Evolutionary conservation across 2,329 filamentous ascomycete genomes (phyloP).

Genomic region (Cladophialophora chaetospira): DNA sequence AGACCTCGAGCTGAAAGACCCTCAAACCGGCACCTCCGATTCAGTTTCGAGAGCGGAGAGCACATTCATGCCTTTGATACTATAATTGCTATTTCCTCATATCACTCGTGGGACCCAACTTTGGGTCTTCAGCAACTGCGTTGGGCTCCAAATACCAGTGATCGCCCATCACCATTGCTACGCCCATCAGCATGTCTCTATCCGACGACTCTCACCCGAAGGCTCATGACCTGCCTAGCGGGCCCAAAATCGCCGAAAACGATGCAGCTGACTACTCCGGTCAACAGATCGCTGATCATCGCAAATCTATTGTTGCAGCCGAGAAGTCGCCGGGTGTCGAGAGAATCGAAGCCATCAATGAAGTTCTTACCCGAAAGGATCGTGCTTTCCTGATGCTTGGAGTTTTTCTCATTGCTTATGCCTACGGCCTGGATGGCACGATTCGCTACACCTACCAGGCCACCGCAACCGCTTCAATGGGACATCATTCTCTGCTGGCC

Average conservation of each 20-base stretch:
- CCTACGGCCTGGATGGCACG: slow-evolving; percentile 46
- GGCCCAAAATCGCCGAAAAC: slow-evolving; percentile 9
- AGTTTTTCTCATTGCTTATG: slow-evolving; percentile 65
- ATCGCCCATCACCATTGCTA: neutral
- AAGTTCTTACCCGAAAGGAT: slow-evolving; percentile 55
- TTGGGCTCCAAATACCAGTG: too few species aligned
- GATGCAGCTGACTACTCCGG: neutral
- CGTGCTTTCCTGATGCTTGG: slow-evolving; percentile 61
- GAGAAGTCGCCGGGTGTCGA: slow-evolving; percentile 55
- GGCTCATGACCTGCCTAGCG: neutral
- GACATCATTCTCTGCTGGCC: slow-evolving; percentile 57
- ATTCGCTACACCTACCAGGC: slow-evolving; percentile 42
- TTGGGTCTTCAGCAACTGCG: too few species aligned
- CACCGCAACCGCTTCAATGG: slow-evolving; percentile 56
- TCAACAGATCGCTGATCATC: slow-evolving; percentile 10
- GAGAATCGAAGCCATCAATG: slow-evolving; percentile 60
- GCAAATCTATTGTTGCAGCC: slow-evolving; percentile 31
- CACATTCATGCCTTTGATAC: neutral
- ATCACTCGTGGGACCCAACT: neutral
- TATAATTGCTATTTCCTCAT: neutral
- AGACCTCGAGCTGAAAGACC: neutral
- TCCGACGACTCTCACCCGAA: slow-evolving; percentile 14
- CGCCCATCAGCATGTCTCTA: slow-evolving; percentile 13
- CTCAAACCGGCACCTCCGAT: neutral
- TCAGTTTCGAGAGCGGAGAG: neutral